A percentile compares a stretch with the other conserved stretches of the same genome.
phyloP scores from a whole-genome alignment of 345 rosid species.

The Raphanus raphanistrum region DNA sequence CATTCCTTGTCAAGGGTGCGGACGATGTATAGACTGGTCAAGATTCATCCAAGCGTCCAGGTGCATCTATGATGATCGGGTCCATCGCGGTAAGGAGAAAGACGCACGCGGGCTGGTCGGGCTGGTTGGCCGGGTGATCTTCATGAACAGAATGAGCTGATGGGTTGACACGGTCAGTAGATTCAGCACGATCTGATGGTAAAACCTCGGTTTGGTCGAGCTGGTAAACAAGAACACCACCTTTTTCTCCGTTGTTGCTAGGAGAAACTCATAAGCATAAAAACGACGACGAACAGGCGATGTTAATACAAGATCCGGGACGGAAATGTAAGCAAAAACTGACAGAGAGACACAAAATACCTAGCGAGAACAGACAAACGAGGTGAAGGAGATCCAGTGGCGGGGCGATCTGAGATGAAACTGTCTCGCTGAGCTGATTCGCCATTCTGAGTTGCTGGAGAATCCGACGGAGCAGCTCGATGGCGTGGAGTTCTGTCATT shows the following conservation, averaged over 20 bases:
- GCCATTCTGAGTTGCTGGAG: slow-evolving; percentile 52
- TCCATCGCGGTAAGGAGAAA: too few species aligned
- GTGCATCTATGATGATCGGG: too few species aligned
- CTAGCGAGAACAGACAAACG: slow-evolving; percentile 90
- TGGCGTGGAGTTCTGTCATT: slow-evolving; percentile 41
- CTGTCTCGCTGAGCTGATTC: slow-evolving; percentile 27
- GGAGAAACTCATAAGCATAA: slow-evolving; percentile 54
- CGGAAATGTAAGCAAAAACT: slow-evolving; percentile 1
- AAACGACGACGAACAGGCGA: slow-evolving; percentile 7
- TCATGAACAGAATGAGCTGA: too few species aligned
- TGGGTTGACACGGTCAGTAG: too few species aligned
- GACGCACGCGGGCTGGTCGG: too few species aligned
- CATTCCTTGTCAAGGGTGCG: too few species aligned
- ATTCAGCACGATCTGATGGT: too few species aligned
- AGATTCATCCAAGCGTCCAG: too few species aligned
- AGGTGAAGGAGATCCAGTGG: slow-evolving; percentile 86
- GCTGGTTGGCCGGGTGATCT: too few species aligned
- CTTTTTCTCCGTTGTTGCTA: slow-evolving; percentile 47
- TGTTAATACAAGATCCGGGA: slow-evolving; percentile 12
- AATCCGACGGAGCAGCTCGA: slow-evolving; percentile 40
- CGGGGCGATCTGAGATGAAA: slow-evolving; percentile 61
- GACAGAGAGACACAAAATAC: slow-evolving; percentile 36
- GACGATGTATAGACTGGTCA: too few species aligned
- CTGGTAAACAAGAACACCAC: slow-evolving; percentile 18
- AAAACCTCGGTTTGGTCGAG: too few species aligned